Conservation (phyloP, 1,284 basidiomycete genomes). For the Cutaneotrichosporon sp. region DNA sequence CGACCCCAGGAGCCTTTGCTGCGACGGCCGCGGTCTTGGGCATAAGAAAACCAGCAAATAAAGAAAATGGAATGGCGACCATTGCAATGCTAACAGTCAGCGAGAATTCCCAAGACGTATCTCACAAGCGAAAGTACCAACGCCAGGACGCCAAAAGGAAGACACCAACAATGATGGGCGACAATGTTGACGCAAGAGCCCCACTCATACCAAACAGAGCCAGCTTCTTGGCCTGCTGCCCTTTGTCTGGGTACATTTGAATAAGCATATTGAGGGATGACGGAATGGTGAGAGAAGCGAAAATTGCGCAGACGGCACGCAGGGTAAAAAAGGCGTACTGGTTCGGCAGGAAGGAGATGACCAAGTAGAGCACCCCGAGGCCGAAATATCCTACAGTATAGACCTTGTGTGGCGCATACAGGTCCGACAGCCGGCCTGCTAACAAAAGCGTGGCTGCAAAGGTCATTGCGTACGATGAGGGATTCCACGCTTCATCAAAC, state of each 20-base stretch:
- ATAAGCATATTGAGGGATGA: conserved; percentile 43
- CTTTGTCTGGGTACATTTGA: conserved; percentile 42
- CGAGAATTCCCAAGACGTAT: conserved; percentile 12
- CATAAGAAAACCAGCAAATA: conserved; percentile 35
- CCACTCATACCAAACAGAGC: conserved; percentile 42
- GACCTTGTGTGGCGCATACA: conserved; percentile 39
- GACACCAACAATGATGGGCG: conserved; percentile 39
- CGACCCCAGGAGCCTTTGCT: conserved; percentile 25
- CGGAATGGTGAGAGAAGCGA: conserved; percentile 44
- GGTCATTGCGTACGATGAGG: conserved; percentile 29
- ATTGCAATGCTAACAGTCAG: conserved; percentile 19
- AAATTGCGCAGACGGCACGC: conserved; percentile 38
- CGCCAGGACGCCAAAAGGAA: conserved; percentile 41
- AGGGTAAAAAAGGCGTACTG: conserved; percentile 45
- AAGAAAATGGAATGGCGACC: conserved; percentile 32
- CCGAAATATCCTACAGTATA: conserved; percentile 41
- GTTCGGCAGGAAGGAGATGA: conserved; percentile 43
- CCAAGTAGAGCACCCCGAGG: conserved; percentile 39
- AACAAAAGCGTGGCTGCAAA: conserved; percentile 40
- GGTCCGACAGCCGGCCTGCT: conserved; percentile 39
- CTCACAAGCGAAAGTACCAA: conserved; percentile 46
- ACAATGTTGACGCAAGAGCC: conserved; percentile 29
- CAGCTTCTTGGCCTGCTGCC: conserved; percentile 39
- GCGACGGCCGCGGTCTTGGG: conserved; percentile 41
- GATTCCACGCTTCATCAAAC: conserved; percentile 38